Percentiles rank a stretch among this genome's conserved stretches.
Evolutionary conservation across 305 asterid genomes (phyloP).

Genomic region (Solanum chacoense): DNA sequence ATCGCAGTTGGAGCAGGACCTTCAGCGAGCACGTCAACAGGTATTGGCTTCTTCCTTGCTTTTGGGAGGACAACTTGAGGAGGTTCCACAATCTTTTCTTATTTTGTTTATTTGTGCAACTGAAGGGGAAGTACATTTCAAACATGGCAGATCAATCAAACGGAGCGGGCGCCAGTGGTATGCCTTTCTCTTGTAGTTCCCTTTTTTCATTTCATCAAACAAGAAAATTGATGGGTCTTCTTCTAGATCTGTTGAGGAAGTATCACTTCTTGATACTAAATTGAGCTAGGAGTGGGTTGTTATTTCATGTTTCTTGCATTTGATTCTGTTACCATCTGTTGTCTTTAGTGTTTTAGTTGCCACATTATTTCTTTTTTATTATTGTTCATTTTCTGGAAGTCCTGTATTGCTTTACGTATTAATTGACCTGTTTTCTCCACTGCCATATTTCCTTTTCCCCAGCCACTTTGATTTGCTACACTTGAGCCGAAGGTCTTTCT

Average conservation of each 20-base stretch:
- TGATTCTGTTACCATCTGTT: background rate
- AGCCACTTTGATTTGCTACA: background rate
- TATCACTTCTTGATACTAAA: background rate
- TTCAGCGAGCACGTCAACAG: constrained; percentile 84
- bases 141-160: constrained; percentile 71
- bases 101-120: background rate
- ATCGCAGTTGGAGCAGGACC: constrained; percentile 87
- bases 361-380: background rate
- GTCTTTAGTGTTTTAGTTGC: background rate
- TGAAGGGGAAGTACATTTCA: constrained; percentile 57
- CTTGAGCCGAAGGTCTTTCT: background rate
- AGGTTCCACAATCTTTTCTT: background rate
- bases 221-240: background rate
- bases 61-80: background rate
- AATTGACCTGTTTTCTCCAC: background rate
- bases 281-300: background rate
- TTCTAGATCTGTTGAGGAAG: background rate
- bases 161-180: constrained; percentile 56
- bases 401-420: background rate
- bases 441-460: background rate
- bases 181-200: background rate
- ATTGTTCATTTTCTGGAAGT: background rate
- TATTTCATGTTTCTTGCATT: background rate
- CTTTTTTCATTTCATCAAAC: background rate
- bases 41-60: constrained; percentile 8